phyloP scores from a whole-genome alignment of 257 asterid species.

The Cinchona pubescens region DNA sequence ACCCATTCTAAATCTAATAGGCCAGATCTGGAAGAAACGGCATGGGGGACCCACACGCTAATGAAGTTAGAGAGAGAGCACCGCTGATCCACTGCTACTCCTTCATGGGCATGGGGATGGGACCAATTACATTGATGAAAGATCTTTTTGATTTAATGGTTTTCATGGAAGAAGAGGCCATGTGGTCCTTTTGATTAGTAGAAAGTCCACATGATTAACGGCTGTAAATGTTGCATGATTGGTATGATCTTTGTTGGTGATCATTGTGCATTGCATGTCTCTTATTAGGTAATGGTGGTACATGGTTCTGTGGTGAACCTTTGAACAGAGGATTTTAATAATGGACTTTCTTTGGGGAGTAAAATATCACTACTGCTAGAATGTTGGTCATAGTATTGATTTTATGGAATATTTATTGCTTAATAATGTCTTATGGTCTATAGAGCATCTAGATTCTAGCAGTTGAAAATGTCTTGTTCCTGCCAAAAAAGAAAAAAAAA shows the following conservation, averaged over 20 bases:
- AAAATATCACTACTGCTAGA: not conserved
- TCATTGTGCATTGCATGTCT: not conserved
- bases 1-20: not conserved
- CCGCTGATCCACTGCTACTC: not conserved
- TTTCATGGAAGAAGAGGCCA: not conserved
- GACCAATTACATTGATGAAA: too few relatives aligned
- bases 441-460: not conserved
- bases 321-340: not conserved
- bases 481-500: too few relatives aligned
- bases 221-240: not conserved
- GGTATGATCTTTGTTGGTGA: not conserved
- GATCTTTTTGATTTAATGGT: too few relatives aligned
- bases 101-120: too few relatives aligned
- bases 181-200: not conserved
- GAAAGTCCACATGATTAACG: not conserved
- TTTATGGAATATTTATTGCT: not conserved
- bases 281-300: not conserved
- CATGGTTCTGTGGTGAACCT: not conserved
- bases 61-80: not conserved
- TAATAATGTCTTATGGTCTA: too few relatives aligned
- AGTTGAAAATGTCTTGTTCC: not conserved
- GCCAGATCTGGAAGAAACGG: conserved; percentile 4
- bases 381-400: not conserved
- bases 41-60: conserved; percentile 8
- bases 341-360: not conserved